A percentile compares a stretch with the other conserved stretches of the same genome.
phyloP scores from a whole-genome alignment of 169 alveolate genomes.

The Eimeria sp. region DNA sequence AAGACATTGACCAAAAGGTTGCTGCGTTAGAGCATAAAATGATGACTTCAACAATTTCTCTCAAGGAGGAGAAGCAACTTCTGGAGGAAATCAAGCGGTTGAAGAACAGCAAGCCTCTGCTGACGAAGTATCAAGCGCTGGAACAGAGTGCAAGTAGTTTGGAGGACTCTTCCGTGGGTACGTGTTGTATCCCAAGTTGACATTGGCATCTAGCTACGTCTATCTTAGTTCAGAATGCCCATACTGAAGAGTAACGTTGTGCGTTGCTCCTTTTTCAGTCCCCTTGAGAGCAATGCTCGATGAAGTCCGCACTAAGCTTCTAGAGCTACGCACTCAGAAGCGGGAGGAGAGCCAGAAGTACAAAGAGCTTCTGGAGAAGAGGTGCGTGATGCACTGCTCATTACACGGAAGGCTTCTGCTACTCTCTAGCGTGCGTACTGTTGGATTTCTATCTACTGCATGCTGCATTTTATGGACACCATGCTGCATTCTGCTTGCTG shows the following conservation, averaged over 20 bases:
- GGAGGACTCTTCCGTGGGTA: slow-evolving; percentile 80
- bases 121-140: slow-evolving; percentile 67
- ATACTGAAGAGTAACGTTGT: not conserved
- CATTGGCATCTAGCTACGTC: not conserved
- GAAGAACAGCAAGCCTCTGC: slow-evolving; percentile 77
- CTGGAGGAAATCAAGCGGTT: slow-evolving; percentile 79
- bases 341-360: slow-evolving; percentile 78
- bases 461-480: not conserved
- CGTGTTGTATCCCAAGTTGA: not conserved
- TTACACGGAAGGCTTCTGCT: not conserved
- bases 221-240: not conserved
- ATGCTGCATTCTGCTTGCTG: not conserved
- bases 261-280: slow-evolving; percentile 14
- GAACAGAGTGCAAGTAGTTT: slow-evolving; percentile 63
- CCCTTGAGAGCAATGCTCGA: slow-evolving; percentile 71
- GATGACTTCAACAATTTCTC: slow-evolving; percentile 75
- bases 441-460: not conserved
- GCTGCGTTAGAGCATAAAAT: slow-evolving; percentile 71
- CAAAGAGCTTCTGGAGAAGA: slow-evolving; percentile 57
- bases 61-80: slow-evolving; percentile 80
- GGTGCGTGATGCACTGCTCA: not conserved
- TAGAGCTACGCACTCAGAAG: slow-evolving; percentile 58
- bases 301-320: slow-evolving; percentile 64
- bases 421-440: not conserved
- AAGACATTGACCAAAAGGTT: slow-evolving; percentile 70